Conservation (phyloP, 179 eudicot species). For the Beta macrorhiza region DNA sequence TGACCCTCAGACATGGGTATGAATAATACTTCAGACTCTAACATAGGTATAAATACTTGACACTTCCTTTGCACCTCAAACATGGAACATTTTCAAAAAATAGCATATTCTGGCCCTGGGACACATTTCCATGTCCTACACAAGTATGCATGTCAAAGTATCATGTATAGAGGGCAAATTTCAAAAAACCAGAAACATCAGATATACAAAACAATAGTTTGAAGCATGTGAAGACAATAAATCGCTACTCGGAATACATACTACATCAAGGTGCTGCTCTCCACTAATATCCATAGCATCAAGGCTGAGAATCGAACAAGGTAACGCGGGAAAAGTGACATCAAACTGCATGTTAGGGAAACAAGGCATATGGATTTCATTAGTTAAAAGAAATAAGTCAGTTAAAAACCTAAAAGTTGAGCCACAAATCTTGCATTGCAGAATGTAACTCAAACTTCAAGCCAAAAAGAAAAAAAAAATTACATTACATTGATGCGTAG, state of each 20-base stretch:
- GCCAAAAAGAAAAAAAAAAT: slow-evolving; percentile 13
- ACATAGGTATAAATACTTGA: too few relatives aligned
- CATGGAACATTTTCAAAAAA: too few relatives aligned
- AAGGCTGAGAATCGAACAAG: slow-evolving; percentile 89
- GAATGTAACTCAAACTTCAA: background rate
- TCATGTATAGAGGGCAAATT: too few relatives aligned
- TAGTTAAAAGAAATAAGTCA: background rate
- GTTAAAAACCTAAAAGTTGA: background rate
- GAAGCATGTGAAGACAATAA: background rate
- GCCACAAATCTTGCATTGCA: slow-evolving; percentile 9
- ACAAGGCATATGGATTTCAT: background rate
- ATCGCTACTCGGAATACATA: slow-evolving; percentile 39
- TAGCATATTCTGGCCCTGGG: too few relatives aligned
- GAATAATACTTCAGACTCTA: too few relatives aligned
- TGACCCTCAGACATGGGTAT: too few relatives aligned
- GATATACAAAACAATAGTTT: background rate
- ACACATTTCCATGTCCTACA: too few relatives aligned
- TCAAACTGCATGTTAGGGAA: slow-evolving; percentile 76
- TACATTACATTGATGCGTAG: slow-evolving; percentile 77
- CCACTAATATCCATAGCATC: slow-evolving; percentile 99
- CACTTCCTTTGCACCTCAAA: too few relatives aligned
- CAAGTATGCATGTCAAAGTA: too few relatives aligned
- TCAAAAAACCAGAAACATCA: too few relatives aligned
- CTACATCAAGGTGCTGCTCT: slow-evolving; percentile 91
- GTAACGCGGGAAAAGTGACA: slow-evolving; percentile 85